Conservation (phyloP, 257 asterid genomes). For the Solanum clarkiae region DNA sequence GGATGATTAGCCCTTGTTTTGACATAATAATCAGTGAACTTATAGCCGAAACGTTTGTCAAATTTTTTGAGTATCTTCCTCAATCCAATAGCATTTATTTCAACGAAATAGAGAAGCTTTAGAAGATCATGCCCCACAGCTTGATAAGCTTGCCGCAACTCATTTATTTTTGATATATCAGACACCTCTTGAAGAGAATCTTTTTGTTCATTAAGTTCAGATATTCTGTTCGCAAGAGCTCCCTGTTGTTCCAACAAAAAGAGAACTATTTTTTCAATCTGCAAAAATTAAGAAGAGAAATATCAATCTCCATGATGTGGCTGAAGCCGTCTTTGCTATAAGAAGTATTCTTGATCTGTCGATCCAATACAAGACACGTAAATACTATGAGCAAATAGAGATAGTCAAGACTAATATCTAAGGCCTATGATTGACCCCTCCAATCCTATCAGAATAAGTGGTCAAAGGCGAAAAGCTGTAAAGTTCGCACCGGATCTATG, state of each 20-base stretch:
- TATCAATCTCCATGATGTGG: background rate
- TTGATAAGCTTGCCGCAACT: constrained; percentile 75
- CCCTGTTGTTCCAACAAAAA: constrained; percentile 96
- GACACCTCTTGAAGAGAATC: constrained; percentile 64
- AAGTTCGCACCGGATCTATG: background rate
- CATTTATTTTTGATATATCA: constrained; percentile 60
- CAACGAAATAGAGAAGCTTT: constrained; percentile 77
- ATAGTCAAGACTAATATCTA: background rate
- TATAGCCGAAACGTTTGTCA: constrained; percentile 83
- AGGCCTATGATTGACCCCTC: background rate
- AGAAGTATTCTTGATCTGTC: background rate
- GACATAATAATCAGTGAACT: constrained; percentile 85
- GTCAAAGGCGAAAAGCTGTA: background rate
- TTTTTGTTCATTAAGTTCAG: constrained; percentile 52
- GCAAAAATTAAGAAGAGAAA: constrained; percentile 9
- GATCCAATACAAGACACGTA: background rate
- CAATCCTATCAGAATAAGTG: background rate
- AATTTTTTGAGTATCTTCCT: constrained; percentile 91
- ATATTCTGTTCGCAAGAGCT: constrained; percentile 55
- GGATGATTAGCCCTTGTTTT: constrained; percentile 97
- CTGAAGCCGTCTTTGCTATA: background rate
- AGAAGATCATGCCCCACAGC: constrained; percentile 78
- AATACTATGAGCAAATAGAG: background rate
- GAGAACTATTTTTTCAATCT: constrained; percentile 88
- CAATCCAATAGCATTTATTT: constrained; percentile 81